These are phyloP conservation scores for Agrocybe chaxingu DNA, from an alignment of 768 basidiomycete genomes.

Conservation along the genomic window DNA sequence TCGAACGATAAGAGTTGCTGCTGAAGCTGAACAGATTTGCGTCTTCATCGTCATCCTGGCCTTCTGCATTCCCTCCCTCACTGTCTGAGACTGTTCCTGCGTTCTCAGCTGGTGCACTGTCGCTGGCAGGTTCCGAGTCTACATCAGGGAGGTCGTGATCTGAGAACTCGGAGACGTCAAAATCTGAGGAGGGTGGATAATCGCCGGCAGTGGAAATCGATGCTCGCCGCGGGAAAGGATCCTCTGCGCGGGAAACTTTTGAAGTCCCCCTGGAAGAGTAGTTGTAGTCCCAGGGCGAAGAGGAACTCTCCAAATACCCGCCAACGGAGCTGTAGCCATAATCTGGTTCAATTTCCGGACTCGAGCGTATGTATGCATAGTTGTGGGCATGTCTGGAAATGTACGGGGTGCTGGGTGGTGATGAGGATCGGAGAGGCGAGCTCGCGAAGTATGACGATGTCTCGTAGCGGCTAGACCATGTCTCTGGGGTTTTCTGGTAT, in stretches of 20 bases:
- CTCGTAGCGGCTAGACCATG: constrained; percentile 16
- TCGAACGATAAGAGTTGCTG: constrained; percentile 33
- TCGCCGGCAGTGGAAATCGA: constrained; percentile 23
- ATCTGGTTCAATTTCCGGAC: constrained; percentile 29
- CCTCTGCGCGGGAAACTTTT: constrained; percentile 15
- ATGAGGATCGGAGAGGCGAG: constrained; percentile 35
- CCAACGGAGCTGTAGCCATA: constrained; percentile 13
- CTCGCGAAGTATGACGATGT: constrained; percentile 23
- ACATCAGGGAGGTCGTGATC: constrained; percentile 21
- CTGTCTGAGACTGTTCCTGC: constrained; percentile 30
- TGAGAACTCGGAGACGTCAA: constrained; percentile 29
- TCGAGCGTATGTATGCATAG: constrained; percentile 32
- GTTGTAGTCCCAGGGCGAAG: constrained; percentile 22
- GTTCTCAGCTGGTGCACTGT: constrained; percentile 20
- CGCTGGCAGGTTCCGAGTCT: constrained; percentile 22
- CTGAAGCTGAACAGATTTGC: constrained; percentile 25
- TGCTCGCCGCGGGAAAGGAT: constrained; percentile 25
- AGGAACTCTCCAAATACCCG: constrained; percentile 25
- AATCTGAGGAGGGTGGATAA: constrained; percentile 28
- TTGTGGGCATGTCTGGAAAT: constrained; percentile 20
- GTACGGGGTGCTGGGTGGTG: constrained; percentile 36
- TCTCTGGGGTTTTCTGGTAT: constrained; percentile 11
- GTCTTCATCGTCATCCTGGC: constrained; percentile 23
- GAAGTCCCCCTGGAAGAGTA: constrained; percentile 13
- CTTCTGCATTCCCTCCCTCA: constrained; percentile 31